phyloP scores from a whole-genome alignment of 768 basidiomycete genomes.

The Auricularia sp. region DNA sequence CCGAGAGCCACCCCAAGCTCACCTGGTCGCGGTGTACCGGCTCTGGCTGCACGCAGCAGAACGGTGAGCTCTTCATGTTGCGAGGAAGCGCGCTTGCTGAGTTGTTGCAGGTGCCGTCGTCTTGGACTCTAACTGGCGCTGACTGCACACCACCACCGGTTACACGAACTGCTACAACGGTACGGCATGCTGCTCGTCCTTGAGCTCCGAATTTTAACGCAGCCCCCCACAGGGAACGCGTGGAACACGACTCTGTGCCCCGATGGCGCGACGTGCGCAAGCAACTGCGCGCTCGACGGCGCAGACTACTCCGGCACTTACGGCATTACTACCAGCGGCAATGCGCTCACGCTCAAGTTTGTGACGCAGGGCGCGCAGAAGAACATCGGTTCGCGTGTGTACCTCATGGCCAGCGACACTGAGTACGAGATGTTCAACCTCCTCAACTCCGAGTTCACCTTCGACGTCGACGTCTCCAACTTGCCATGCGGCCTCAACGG shows the following conservation, averaged over 20 bases:
- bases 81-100: conserved; percentile 3
- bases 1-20: conserved; percentile 41
- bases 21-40: conserved; percentile 38
- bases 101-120: conserved; percentile 6
- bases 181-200: not conserved
- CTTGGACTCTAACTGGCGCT: conserved; percentile 9
- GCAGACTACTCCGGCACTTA: conserved; percentile 21
- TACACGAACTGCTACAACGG: conserved; percentile 29
- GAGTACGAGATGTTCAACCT: conserved; percentile 42
- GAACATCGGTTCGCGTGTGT: conserved; percentile 30
- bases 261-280: conserved; percentile 21
- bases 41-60: conserved; percentile 17
- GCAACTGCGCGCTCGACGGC: conserved; percentile 24
- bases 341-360: conserved; percentile 8
- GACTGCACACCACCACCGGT: conserved; percentile 15
- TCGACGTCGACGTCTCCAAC: conserved; percentile 50
- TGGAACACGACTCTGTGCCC: conserved; percentile 27
- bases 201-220: not conserved
- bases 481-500: conserved; percentile 52
- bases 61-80: conserved; percentile 19
- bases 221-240: conserved; percentile 12
- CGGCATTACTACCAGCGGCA: conserved; percentile 12
- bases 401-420: conserved; percentile 39
- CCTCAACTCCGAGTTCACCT: conserved; percentile 47
- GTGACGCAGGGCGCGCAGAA: conserved; percentile 8